Evolutionary conservation across 805 yeast species (phyloP).

Genomic region (Saccharomycopsis fibuligera): DNA sequence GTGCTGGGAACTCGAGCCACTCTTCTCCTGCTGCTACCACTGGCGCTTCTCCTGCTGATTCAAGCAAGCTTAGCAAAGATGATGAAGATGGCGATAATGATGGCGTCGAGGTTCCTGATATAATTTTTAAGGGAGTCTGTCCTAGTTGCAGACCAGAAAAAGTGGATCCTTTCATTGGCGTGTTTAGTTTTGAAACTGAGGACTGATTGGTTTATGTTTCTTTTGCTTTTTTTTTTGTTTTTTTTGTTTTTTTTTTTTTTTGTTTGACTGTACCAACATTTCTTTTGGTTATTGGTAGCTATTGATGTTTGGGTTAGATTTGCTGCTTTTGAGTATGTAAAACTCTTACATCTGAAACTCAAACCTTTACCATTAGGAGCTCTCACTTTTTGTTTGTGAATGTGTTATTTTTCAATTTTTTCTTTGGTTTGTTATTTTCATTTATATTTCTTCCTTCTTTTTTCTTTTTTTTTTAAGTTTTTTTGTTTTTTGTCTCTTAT

Average conservation of each 20-base stretch:
- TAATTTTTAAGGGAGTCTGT: slow-evolving; percentile 44
- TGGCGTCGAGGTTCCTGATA: slow-evolving; percentile 39
- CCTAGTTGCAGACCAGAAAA: slow-evolving; percentile 48
- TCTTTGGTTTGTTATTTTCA: neutral
- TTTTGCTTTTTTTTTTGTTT: too few species aligned
- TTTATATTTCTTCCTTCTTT: neutral
- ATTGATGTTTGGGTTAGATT: too few species aligned
- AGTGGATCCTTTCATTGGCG: slow-evolving; percentile 49
- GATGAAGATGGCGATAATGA: slow-evolving; percentile 30
- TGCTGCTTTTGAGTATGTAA: too few species aligned
- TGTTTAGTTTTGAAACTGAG: slow-evolving; percentile 42
- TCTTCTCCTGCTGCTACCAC: neutral
- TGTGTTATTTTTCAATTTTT: too few species aligned
- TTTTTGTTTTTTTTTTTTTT: too few species aligned
- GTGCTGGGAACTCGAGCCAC: neutral
- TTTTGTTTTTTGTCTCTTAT: neutral
- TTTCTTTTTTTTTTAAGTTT: too few species aligned
- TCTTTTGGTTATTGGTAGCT: too few species aligned
- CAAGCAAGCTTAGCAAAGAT: neutral
- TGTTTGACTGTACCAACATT: too few species aligned
- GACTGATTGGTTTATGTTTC: neutral
- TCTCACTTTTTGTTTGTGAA: too few species aligned
- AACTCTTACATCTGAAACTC: too few species aligned
- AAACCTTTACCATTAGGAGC: too few species aligned
- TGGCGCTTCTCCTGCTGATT: neutral